Base-by-base conservation (phyloP, 2,329 filamentous ascomycete species). In the Fusarium lyarnte region DNA sequence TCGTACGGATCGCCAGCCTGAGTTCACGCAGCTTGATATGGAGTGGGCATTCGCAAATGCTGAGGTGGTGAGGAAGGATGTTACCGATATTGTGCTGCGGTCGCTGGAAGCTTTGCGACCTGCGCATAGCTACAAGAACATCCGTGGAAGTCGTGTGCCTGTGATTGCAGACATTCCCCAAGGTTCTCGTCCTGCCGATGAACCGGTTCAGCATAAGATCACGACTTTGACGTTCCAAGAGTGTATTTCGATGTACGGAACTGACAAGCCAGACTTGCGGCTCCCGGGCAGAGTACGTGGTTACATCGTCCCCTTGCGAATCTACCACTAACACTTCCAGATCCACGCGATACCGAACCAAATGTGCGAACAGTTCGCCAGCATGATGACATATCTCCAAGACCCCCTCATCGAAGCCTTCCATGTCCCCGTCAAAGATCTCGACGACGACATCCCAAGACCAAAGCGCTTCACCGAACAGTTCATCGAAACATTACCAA, bases 1-100 rank as follows among this genome's bases (percentile, higher is more conserved):
- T 39, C 89, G 96, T 25, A 93, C 95, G 2, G 97, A 99, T 80
- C 88, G 96, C 43, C 96, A 99, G 79, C 97, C 96, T 1, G 96
- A 99, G 79, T 99, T 99, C 78, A 98, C 96, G 8, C 68, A 96
- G 90, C 88, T 98, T 57, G 96, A 99, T 88, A 82, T 99, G 75
- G 96, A 99, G 80, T 96, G 97, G 92, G 90, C 93, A 1, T 99
- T 97, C 82, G 91, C 92, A 85, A 10, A 92, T 80, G 2, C 49
- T 58, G 1, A 77, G 70, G 23, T 57, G 13, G 82, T 83, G 5
- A 76, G 77, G 33, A 70, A 77, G 17, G 82, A 83, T 43, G 76
- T 83, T 8, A 80, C 78, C n/a, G 79, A 81, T 41, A 78, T 83
- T 19, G 69, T 83, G 3, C 21, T 81, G 11, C 75, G 68, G 8